Base-by-base conservation (phyloP, 2,329 filamentous ascomycete genomes). In the Clarireedia sp. region DNA sequence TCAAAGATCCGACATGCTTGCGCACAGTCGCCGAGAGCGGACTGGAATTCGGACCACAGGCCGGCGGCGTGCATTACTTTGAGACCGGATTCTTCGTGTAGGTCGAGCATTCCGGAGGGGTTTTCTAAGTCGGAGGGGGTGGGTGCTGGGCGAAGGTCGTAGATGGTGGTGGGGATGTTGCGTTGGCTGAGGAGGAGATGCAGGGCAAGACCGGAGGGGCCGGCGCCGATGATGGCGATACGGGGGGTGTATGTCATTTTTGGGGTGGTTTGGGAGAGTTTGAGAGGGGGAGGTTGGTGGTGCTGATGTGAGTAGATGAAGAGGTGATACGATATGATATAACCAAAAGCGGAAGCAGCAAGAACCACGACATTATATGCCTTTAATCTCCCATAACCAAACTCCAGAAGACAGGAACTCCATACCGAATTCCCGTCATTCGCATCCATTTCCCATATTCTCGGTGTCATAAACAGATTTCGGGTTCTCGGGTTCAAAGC, bases 151-250 rank as follows among this genome's bases (percentile, higher is more conserved):
- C 69, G 69, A 1, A 69, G 62, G 40, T 74, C 72, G 37, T 67
- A 73, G 46, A 75, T 63, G 3, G 64, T 70, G 51, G 66, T 68
- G 3, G 64, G 65, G 41, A 73, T 63, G 50, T 62, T 57, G 37
- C 69, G 62, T 49, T 69, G 64, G 56, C 77, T 70, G 4, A 81
- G 73, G 12, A 79, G 69, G 21, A 69, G 66, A 23, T 70, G 76
- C 5, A 80, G 70, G 1, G 75, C 75, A 0, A 80, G 70, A 26
- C 77, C 78, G 1, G 68, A 68, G 0, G 74, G 75, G 10, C 75
- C 75, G 10, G 64, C 74, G 51, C 75, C 75, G 29, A 77, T 59
- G 43, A 78, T 75, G 51, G 74, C 74, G 26, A 78, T 75, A 12
- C 36, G 38, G 26, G 47, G 16, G 3, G 8, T 17, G 3, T 24